phyloP scores from a whole-genome alignment of 345 rosid genomes.

The Syzygium grande region DNA sequence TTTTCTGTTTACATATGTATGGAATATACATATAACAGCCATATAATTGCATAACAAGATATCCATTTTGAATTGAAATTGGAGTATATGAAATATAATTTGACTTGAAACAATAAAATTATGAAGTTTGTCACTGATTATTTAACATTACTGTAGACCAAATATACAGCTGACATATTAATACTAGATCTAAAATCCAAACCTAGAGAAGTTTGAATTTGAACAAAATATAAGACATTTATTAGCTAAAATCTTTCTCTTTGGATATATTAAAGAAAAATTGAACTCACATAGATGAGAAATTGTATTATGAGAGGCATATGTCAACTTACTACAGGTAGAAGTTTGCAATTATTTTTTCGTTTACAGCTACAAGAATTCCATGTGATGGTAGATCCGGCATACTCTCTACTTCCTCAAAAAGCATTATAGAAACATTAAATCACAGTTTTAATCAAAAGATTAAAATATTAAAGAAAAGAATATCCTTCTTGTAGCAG shows the following conservation, averaged over 20 bases:
- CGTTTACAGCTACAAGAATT: not conserved
- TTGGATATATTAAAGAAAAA: not conserved
- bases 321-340: not conserved
- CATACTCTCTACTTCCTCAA: not conserved
- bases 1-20: not conserved
- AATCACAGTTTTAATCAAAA: not conserved
- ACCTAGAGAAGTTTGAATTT: not conserved
- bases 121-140: not conserved
- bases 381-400: not conserved
- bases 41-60: not conserved
- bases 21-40: not conserved
- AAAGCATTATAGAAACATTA: not conserved
- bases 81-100: not conserved
- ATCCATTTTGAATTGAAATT: not conserved
- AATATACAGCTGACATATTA: not conserved
- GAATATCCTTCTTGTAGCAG: not conserved
- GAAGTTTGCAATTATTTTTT: not conserved
- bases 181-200: not conserved
- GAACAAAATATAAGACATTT: not conserved
- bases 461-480: not conserved
- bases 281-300: not conserved
- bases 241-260: not conserved
- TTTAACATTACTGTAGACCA: not conserved
- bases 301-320: not conserved
- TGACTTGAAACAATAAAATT: not conserved